phyloP scores from a whole-genome alignment of 1,284 basidiomycete species.

The Wallemia hederae region DNA sequence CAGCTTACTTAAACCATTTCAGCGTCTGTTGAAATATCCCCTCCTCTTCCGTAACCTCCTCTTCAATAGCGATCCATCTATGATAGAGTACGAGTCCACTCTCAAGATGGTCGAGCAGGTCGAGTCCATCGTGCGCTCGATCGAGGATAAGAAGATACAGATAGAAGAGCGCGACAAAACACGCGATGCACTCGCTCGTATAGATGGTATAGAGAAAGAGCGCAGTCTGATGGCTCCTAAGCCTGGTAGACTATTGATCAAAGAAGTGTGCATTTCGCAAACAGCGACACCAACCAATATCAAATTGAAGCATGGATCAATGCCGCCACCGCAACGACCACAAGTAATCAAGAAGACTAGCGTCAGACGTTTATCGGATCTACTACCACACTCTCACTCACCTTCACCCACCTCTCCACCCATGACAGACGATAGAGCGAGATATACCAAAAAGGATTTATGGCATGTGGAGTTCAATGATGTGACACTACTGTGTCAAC shows the following conservation, averaged over 20 bases:
- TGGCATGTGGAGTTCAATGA: constrained; percentile 92
- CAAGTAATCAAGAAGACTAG: constrained; percentile 11
- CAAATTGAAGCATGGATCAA: constrained; percentile 1
- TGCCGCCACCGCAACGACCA: constrained; percentile 3
- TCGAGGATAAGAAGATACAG: constrained; percentile 90
- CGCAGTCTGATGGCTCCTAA: constrained; percentile 49
- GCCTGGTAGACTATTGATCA: constrained; percentile 53
- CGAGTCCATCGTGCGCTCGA: constrained; percentile 73
- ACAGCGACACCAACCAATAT: constrained; percentile 2
- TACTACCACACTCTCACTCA: neutral
- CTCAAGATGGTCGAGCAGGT: constrained; percentile 89
- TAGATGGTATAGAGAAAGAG: constrained; percentile 81
- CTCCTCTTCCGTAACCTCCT: constrained; percentile 91
- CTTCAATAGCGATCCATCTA: constrained; percentile 83
- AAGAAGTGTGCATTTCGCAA: constrained; percentile 27
- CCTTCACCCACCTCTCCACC: neutral
- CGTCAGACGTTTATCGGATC: constrained; percentile 10
- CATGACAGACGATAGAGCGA: constrained; percentile 11
- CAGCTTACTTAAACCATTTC: constrained; percentile 84
- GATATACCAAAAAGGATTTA: constrained; percentile 31
- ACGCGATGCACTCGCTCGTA: constrained; percentile 73
- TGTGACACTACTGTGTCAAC: constrained; percentile 68
- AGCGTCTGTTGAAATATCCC: constrained; percentile 83
- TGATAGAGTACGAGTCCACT: constrained; percentile 86
- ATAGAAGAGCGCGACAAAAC: constrained; percentile 85